Base-by-base conservation (phyloP, 129 eudicot species). In the Calendula officinalis region DNA sequence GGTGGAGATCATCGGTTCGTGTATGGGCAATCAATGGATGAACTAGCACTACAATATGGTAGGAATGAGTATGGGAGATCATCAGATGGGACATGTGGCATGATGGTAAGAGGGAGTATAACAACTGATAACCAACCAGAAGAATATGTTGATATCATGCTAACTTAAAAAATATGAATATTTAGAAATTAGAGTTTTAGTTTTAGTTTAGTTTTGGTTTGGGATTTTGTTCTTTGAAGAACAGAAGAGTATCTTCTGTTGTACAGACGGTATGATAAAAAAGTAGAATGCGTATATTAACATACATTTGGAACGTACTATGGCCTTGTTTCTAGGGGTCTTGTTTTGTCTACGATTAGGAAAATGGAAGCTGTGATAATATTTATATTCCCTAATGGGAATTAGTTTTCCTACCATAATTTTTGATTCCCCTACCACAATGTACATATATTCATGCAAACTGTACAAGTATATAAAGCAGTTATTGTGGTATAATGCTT, bases 1-100 rank as follows among this genome's bases (percentile, higher is more conserved):
- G 95, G 81, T 49, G 95, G 85, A 30, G 86, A 71, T 55, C 73
- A 30, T 7, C 73, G 62, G 22, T 66, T 16, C 64, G 22, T 40
- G 58, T 78, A 62, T 42, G 63, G 69, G 54, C 76, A 81, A 3
- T 48, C 78, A 42, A 38, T 37, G 59, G 80, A 72, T 6, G 71
- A n/a, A n/a, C n/a, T n/a, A n/a, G n/a, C n/a, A n/a, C n/a, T n/a
- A n/a, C n/a, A n/a, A n/a, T n/a, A n/a, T n/a, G n/a, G n/a, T n/a
- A n/a, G n/a, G n/a, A n/a, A n/a, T n/a, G n/a, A n/a, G n/a, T n/a
- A 73, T 68, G 73, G 72, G n/a, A 58, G 80, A 40, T 48, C 30
- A 42, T 61, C 60, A 3, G 78, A 70, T 55, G 75, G 73, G 56
- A 56, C 75, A 36, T 68, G 62, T 22, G 30, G 30, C 30, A 22